These are phyloP conservation scores for Penicillium herquei DNA, from an alignment of 495 filamentous ascomycete genomes.

Conservation along the genomic window DNA sequence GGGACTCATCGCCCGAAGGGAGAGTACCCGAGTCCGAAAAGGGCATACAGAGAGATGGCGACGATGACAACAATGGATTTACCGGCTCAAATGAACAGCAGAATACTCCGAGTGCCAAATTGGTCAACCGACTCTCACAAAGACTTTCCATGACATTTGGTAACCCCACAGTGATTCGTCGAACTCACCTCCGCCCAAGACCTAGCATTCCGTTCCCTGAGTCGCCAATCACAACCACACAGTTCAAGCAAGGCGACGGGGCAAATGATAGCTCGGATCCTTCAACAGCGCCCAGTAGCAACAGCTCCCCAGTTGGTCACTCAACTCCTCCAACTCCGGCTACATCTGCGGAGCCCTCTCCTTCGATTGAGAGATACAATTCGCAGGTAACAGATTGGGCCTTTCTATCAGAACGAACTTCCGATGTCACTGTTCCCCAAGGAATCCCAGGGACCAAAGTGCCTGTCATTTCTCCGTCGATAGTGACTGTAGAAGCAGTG, in stretches of 20 bases:
- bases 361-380: conserved; percentile 18
- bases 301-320: conserved; percentile 26
- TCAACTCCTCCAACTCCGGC: conserved; percentile 39
- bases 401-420: conserved; percentile 4
- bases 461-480: conserved; percentile 47
- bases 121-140: conserved; percentile 45
- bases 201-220: conserved; percentile 37
- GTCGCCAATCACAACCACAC: conserved; percentile 10
- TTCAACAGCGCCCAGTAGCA: conserved; percentile 36
- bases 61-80: neutral
- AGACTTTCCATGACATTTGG: conserved; percentile 51
- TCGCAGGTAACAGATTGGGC: conserved; percentile 4
- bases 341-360: conserved; percentile 34
- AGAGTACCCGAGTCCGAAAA: neutral
- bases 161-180: conserved; percentile 54
- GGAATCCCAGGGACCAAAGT: conserved; percentile 18
- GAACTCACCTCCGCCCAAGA: conserved; percentile 41
- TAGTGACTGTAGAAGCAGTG: conserved; percentile 73
- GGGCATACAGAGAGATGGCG: neutral
- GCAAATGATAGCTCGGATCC: conserved; percentile 40
- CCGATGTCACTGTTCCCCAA: conserved; percentile 2
- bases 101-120: conserved; percentile 21
- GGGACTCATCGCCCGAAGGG: too few relatives aligned
- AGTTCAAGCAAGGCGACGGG: conserved; percentile 27
- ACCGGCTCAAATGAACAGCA: conserved; percentile 3